These are phyloP conservation scores for Dothiorella sarmentorum DNA, from an alignment of 2,329 filamentous ascomycete genomes.

Conservation along the genomic window DNA sequence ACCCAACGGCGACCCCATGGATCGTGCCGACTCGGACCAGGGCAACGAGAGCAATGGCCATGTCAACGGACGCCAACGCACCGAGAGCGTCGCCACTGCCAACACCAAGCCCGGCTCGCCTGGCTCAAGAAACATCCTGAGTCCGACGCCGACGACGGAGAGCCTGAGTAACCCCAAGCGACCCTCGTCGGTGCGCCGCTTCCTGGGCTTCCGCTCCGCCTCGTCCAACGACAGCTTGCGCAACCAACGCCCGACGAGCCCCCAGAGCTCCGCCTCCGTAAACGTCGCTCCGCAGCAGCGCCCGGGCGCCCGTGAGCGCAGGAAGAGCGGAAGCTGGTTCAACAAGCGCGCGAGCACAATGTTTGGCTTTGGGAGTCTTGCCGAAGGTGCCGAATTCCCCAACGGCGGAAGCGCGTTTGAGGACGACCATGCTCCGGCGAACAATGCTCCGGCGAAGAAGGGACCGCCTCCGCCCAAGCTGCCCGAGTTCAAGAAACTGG, in stretches of 20 bases:
- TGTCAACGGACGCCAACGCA: slow-evolving; percentile 4
- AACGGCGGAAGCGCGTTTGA: slow-evolving; percentile 9
- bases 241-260: slow-evolving; percentile 30
- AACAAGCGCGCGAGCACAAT: slow-evolving; percentile 38
- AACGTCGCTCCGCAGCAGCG: neutral
- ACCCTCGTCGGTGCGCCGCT: slow-evolving; percentile 40
- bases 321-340: slow-evolving; percentile 42
- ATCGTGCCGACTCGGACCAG: slow-evolving; percentile 27
- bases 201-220: slow-evolving; percentile 37
- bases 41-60: slow-evolving; percentile 28
- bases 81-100: slow-evolving; percentile 15
- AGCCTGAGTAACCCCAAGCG: slow-evolving; percentile 31
- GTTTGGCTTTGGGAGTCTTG: slow-evolving; percentile 28
- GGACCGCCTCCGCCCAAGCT: slow-evolving; percentile 40
- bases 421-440: slow-evolving; percentile 26
- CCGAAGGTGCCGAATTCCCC: slow-evolving; percentile 26
- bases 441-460: too few relatives aligned
- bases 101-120: slow-evolving; percentile 13
- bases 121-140: slow-evolving; percentile 13
- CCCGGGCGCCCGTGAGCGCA: neutral
- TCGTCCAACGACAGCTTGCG: slow-evolving; percentile 36
- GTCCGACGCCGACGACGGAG: slow-evolving; percentile 24
- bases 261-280: slow-evolving; percentile 15
- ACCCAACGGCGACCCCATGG: slow-evolving; percentile 12
- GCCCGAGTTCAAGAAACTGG: slow-evolving; percentile 37